Conservation (phyloP, 1,139 yeast genomes). For the Pichia sp. region DNA sequence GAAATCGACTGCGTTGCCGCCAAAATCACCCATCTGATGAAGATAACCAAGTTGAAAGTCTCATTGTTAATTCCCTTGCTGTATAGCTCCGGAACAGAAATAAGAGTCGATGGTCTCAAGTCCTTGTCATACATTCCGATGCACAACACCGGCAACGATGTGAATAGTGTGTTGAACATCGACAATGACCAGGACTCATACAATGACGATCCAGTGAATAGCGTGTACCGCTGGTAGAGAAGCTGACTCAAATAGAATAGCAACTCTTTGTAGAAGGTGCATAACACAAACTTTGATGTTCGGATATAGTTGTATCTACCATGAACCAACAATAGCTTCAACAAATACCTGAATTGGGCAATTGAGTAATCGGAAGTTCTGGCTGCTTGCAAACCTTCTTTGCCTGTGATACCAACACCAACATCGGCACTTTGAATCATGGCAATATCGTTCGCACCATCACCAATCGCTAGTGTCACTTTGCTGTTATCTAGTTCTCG, state of each 20-base stretch:
- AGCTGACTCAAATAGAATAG: conserved; percentile 86
- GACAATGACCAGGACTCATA: conserved; percentile 96
- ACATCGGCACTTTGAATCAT: conserved; percentile 99
- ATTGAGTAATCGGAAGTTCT: conserved; percentile 92
- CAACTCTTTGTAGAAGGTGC: conserved; percentile 93
- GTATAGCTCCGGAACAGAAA: conserved; percentile 91
- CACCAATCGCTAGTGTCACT: conserved; percentile 96
- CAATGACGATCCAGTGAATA: conserved; percentile 89
- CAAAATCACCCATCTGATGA: conserved; percentile 72
- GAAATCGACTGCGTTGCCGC: conserved; percentile 74
- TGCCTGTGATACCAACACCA: conserved; percentile 95
- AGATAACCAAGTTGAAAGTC: conserved; percentile 68
- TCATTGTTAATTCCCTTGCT: conserved; percentile 69
- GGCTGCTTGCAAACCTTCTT: conserved; percentile 96
- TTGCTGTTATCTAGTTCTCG: conserved; percentile 59
- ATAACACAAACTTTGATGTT: conserved; percentile 84
- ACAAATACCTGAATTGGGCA: conserved; percentile 84
- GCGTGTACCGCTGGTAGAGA: conserved; percentile 77
- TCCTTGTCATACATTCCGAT: conserved; percentile 96
- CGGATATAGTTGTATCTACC: conserved; percentile 94
- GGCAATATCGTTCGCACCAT: conserved; percentile 98
- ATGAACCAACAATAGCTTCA: conserved; percentile 82
- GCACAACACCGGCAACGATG: conserved; percentile 86
- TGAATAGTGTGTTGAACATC: conserved; percentile 93
- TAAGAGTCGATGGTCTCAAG: conserved; percentile 76